Base-by-base conservation (phyloP, 2,329 filamentous ascomycete species). In the Penicillium thymicola region DNA sequence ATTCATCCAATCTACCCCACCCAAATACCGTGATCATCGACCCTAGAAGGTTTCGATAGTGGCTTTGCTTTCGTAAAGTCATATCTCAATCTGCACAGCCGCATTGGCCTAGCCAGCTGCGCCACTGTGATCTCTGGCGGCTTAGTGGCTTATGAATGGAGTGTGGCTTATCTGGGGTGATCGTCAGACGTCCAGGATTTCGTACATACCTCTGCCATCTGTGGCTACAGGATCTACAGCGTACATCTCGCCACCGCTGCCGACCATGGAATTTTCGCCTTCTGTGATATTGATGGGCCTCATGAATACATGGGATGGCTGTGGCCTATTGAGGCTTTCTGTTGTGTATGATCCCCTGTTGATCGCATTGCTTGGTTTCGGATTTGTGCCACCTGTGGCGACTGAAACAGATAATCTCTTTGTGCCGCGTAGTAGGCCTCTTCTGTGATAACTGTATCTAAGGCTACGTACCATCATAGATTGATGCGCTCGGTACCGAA, bases 51-150 rank as follows among this genome's bases (percentile, higher is more conserved):
- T 60, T 60, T 61, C 51, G 56, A 56, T 61, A 57, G 57, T 55
- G 54, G 27, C 38, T 42, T 46, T 14, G 10, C 21, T 57, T 42
- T 45, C 40, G 60, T 65, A 45, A 57, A 58, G 58, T 57, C 59
- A 64, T 66, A 54, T 62, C 63, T 56, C 41, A 51, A 16, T 21
- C 8, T 48, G 51, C 27, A 57, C 43, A 7, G 54, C 61, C 49
- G 55, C 51, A 32, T 55, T 43, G 28, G 23, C 28, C 21, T 44
- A 10, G 25, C 23, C 1, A 28, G n/a, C 21, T 32, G 25, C 55
- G 55, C 58, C 55, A 59, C 54, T 40, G 23, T 41, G 47, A 30
- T 43, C 40, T 6, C 13, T 13, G 32, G 60, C 61, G 61, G 58
- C 60, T 23, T 16, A 10, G 60, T 62, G 61, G 58, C 60, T 23